Conservation (phyloP, 2,329 filamentous ascomycete species). For the Stachybotrys echinatus region DNA sequence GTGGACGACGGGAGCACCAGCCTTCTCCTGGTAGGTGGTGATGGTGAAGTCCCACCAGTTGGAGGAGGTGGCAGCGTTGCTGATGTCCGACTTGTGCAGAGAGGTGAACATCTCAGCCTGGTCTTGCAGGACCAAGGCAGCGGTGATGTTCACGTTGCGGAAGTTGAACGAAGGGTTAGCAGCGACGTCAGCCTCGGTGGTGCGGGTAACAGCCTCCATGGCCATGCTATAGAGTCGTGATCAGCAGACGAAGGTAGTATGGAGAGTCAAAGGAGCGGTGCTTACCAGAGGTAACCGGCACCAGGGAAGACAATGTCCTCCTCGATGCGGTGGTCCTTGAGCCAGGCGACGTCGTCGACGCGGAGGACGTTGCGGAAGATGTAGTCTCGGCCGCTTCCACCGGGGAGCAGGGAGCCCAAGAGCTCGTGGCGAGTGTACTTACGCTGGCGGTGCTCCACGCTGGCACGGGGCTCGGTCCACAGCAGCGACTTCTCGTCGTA, state of each 20-base stretch:
- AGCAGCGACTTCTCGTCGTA: conserved; percentile 18
- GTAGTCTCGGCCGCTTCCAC: background rate
- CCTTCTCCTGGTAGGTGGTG: background rate
- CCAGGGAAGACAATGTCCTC: background rate
- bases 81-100: conserved; percentile 1
- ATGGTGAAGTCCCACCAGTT: conserved; percentile 4
- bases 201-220: background rate
- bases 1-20: background rate
- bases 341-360: background rate
- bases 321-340: background rate
- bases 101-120: conserved; percentile 3
- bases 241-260: conserved; percentile 34
- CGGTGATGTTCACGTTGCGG: background rate
- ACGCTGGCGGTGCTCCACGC: background rate
- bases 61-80: background rate
- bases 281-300: background rate
- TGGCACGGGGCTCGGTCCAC: background rate
- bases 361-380: background rate
- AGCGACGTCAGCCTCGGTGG: no score
- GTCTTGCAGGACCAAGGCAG: conserved; percentile 2
- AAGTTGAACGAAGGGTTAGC: no score
- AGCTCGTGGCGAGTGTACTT: background rate
- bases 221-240: no score
- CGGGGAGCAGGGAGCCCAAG: background rate
- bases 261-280: conserved; percentile 31